Evolutionary conservation across 257 asterid genomes (phyloP).

Genomic region (Buddleja alternifolia): DNA sequence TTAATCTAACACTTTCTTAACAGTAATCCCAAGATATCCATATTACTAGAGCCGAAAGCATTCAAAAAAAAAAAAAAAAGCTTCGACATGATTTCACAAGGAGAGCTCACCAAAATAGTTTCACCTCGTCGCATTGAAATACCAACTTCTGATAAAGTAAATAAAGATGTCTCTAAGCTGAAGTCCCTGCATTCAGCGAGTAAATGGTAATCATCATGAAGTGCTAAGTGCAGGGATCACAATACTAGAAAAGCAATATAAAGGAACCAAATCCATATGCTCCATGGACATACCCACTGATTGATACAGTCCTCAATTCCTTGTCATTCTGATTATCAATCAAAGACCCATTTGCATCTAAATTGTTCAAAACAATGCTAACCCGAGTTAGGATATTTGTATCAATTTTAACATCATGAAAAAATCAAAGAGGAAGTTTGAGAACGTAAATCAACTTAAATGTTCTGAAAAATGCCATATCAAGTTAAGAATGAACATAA

Average conservation of each 20-base stretch:
- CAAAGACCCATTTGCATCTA: constrained; percentile 60
- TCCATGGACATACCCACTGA: constrained; percentile 57
- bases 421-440: constrained; percentile 1
- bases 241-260: constrained; percentile 10
- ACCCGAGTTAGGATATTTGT: constrained; percentile 23
- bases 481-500: constrained; percentile 20
- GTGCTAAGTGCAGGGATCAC: constrained; percentile 22
- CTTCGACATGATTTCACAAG: not conserved
- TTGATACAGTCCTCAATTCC: constrained; percentile 49
- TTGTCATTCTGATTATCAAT: constrained; percentile 44
- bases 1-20: constrained; percentile 7
- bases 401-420: constrained; percentile 18
- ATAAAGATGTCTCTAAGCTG: constrained; percentile 56
- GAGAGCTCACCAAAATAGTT: constrained; percentile 67
- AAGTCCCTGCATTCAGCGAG: constrained; percentile 58
- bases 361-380: constrained; percentile 33
- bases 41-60: not conserved
- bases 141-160: constrained; percentile 73
- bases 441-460: not conserved
- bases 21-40: not conserved
- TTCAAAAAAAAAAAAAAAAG: not conserved
- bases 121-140: constrained; percentile 69
- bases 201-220: constrained; percentile 12
- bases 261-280: constrained; percentile 24
- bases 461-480: not conserved